phyloP scores from a whole-genome alignment of 805 yeast species.

The Schwanniomyces occidentalis region DNA sequence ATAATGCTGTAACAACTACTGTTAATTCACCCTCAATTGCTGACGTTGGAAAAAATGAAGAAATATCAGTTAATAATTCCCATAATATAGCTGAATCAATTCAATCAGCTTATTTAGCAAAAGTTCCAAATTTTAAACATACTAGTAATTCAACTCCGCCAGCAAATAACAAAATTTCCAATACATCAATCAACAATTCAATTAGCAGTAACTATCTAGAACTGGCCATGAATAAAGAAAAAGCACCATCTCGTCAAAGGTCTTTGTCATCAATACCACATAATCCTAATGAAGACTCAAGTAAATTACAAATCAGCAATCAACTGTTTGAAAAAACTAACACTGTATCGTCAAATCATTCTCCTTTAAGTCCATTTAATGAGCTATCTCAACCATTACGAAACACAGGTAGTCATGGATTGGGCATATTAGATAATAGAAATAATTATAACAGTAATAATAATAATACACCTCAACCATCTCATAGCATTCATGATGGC shows the following conservation, averaged over 20 bases:
- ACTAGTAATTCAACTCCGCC: slow-evolving; percentile 3
- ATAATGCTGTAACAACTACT: slow-evolving; percentile 1
- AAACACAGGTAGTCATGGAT: slow-evolving; percentile 9
- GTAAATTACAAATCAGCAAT: not conserved
- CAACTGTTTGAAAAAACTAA: slow-evolving; percentile 6
- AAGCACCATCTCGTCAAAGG: slow-evolving; percentile 9
- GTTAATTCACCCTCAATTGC: slow-evolving; percentile 3
- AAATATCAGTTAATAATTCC: not conserved
- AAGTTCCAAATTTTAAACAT: slow-evolving; percentile 1
- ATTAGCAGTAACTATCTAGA: slow-evolving; percentile 9
- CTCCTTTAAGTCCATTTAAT: slow-evolving; percentile 2
- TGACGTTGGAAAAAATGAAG: slow-evolving; percentile 1
- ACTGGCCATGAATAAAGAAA: slow-evolving; percentile 4
- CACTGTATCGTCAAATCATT: not conserved
- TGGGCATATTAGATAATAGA: slow-evolving; percentile 14
- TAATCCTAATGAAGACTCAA: not conserved
- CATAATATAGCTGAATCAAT: slow-evolving; percentile 19
- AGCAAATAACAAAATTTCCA: slow-evolving; percentile 4
- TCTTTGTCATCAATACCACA: slow-evolving; percentile 10
- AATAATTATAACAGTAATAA: slow-evolving; percentile 2
- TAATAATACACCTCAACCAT: slow-evolving; percentile 9
- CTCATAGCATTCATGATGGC: slow-evolving; percentile 19
- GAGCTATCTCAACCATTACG: slow-evolving; percentile 2
- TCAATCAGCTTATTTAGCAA: slow-evolving; percentile 19
- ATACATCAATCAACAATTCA: slow-evolving; percentile 12